Evolutionary conservation across 1,284 basidiomycete species (phyloP).

Genomic region (Heterobasidion annosum): DNA sequence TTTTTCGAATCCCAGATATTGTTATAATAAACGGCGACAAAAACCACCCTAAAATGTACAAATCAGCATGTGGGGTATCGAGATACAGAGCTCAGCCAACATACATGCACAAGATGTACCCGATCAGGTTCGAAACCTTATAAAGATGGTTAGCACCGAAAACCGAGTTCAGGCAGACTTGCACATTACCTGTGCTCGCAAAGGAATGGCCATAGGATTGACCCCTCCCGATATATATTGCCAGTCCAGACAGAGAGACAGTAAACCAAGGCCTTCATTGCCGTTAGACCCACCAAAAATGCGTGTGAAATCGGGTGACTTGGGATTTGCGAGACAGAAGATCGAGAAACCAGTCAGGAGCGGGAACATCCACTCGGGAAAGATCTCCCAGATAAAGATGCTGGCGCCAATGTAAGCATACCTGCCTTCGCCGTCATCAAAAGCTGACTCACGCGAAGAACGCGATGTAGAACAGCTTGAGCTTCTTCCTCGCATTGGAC

Average conservation of each 20-base stretch:
- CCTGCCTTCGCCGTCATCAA: background rate
- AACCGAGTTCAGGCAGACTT: no score
- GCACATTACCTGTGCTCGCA: slow-evolving; percentile 4
- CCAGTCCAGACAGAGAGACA: slow-evolving; percentile 52
- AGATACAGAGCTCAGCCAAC: background rate
- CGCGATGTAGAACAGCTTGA: slow-evolving; percentile 40
- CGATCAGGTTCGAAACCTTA: slow-evolving; percentile 7
- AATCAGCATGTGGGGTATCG: background rate
- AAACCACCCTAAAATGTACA: background rate
- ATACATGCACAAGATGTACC: slow-evolving; percentile 10
- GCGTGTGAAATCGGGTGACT: slow-evolving; percentile 36
- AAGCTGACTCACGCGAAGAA: slow-evolving; percentile 26
- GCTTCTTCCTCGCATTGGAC: slow-evolving; percentile 23
- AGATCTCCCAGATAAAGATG: slow-evolving; percentile 26
- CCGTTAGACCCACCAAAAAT: slow-evolving; percentile 55
- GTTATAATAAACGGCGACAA: slow-evolving; percentile 8
- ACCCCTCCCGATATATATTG: slow-evolving; percentile 12
- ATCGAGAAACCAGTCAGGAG: slow-evolving; percentile 40
- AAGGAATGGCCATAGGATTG: slow-evolving; percentile 8
- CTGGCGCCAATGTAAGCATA: background rate
- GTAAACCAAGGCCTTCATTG: slow-evolving; percentile 45
- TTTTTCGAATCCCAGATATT: slow-evolving; percentile 33
- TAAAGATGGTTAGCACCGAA: background rate
- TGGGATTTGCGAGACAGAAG: slow-evolving; percentile 49
- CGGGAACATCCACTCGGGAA: slow-evolving; percentile 43